Percentiles rank a stretch among this genome's conserved stretches.
phyloP scores from a whole-genome alignment of 306 rosid genomes.

The Carpinus viminea region DNA sequence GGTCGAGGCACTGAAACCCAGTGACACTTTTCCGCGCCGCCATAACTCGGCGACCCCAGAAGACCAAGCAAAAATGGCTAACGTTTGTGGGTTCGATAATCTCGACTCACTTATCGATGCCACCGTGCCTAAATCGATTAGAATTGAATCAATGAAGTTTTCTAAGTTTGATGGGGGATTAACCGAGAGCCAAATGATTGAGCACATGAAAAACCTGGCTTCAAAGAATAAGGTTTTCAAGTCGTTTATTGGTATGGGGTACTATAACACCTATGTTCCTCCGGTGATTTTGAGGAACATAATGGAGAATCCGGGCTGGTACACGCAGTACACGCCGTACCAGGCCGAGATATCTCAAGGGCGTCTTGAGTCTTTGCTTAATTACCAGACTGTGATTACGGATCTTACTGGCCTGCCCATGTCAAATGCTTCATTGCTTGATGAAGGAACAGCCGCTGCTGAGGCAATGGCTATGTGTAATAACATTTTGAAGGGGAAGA shows the following conservation, averaged over 20 bases:
- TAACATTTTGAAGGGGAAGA: constrained; percentile 82
- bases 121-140: constrained; percentile 89
- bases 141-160: constrained; percentile 67
- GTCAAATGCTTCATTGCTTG: constrained; percentile 98
- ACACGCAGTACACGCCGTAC: constrained; percentile 96
- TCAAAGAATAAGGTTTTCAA: constrained; percentile 79
- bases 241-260: constrained; percentile 91
- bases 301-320: constrained; percentile 99
- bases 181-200: constrained; percentile 88
- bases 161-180: constrained; percentile 79
- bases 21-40: constrained; percentile 91
- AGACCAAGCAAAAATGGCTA: constrained; percentile 81
- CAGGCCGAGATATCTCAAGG: constrained; percentile 99
- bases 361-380: constrained; percentile 85
- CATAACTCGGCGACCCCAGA: constrained; percentile 95
- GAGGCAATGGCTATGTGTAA: constrained; percentile 99
- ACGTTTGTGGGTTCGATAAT: constrained; percentile 50
- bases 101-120: constrained; percentile 81
- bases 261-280: constrained; percentile 87
- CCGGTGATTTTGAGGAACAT: constrained; percentile 94
- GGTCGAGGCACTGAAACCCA: constrained; percentile 75
- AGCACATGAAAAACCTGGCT: constrained; percentile 79
- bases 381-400: constrained; percentile 79
- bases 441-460: constrained; percentile 98
- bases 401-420: constrained; percentile 96